Percentiles rank a stretch among this genome's conserved stretches.
Conservation (phyloP, 1,284 basidiomycete genomes). For the Marasmius sp. region DNA sequence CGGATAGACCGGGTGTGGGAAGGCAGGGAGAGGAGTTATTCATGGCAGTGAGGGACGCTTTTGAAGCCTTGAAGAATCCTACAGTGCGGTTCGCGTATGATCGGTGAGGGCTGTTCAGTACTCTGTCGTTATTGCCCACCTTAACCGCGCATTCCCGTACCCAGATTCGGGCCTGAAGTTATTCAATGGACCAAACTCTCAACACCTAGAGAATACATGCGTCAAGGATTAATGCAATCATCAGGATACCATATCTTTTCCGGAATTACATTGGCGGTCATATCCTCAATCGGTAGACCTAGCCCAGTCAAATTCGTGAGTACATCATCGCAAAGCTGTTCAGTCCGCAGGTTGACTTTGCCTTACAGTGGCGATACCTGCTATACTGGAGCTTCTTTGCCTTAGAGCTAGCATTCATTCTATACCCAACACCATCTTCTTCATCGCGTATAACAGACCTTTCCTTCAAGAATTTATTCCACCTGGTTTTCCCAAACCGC, state of each 20-base stretch:
- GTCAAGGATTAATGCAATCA: conserved; percentile 64
- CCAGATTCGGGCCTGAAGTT: conserved; percentile 73
- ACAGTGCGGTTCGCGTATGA: conserved; percentile 86
- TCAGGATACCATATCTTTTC: conserved; percentile 75
- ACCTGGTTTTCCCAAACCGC: conserved; percentile 58
- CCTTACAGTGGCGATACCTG: conserved; percentile 71
- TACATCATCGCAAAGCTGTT: conserved; percentile 17
- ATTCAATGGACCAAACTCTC: conserved; percentile 65
- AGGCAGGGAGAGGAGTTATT: conserved; percentile 65
- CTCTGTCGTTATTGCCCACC: conserved; percentile 7
- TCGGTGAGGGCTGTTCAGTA: conserved; percentile 41
- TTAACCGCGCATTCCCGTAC: not conserved
- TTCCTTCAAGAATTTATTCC: conserved; percentile 38
- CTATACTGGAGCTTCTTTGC: conserved; percentile 60
- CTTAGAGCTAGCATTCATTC: conserved; percentile 62
- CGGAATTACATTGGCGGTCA: conserved; percentile 58
- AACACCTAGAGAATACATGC: conserved; percentile 71
- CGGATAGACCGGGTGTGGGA: conserved; percentile 68
- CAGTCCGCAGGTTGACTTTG: conserved; percentile 13
- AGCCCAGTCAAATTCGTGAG: conserved; percentile 69
- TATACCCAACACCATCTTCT: conserved; percentile 50
- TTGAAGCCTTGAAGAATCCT: conserved; percentile 80
- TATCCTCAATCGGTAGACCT: conserved; percentile 60
- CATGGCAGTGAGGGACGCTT: conserved; percentile 73
- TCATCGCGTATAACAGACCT: conserved; percentile 23